phyloP scores from a whole-genome alignment of 139 green algal genomes.

The Micractinium sp. region DNA sequence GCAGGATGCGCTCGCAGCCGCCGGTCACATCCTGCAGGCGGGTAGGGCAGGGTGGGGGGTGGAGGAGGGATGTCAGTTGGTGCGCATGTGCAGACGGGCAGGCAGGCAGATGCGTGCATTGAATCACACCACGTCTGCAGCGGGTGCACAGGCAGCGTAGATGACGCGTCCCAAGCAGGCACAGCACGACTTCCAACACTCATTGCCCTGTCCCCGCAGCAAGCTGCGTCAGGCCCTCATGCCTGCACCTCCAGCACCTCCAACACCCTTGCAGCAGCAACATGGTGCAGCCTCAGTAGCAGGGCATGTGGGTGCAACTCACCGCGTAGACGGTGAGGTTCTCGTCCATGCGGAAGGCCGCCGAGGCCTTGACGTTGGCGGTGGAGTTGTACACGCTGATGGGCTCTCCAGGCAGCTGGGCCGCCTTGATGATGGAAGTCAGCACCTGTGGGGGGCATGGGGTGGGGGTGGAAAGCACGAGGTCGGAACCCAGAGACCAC shows the following conservation, averaged over 20 bases:
- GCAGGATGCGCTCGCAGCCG: constrained; percentile 78
- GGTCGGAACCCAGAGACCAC: too few species aligned
- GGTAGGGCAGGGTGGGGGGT: neutral
- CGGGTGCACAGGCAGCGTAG: too few species aligned
- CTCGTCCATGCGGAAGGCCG: constrained; percentile 52
- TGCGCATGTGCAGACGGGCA: too few species aligned
- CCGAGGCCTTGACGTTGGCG: constrained; percentile 30
- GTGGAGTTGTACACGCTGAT: neutral
- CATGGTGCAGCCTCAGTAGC: neutral
- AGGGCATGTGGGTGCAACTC: neutral
- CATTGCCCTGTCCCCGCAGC: too few species aligned
- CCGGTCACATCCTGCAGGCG: constrained; percentile 57
- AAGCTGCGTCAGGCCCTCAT: too few species aligned
- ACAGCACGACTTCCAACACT: too few species aligned
- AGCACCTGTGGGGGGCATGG: neutral
- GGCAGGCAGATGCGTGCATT: too few species aligned
- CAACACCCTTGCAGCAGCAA: neutral
- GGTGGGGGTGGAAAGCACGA: neutral
- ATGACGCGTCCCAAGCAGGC: too few species aligned
- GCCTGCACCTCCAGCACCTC: neutral
- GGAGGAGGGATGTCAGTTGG: too few species aligned
- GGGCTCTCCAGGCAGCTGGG: constrained; percentile 17
- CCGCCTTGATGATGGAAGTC: constrained; percentile 7
- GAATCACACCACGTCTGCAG: too few species aligned
- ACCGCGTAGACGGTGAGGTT: constrained; percentile 73